phyloP scores from a whole-genome alignment of 169 alveolate species.

The Toxoplasma gondii region DNA sequence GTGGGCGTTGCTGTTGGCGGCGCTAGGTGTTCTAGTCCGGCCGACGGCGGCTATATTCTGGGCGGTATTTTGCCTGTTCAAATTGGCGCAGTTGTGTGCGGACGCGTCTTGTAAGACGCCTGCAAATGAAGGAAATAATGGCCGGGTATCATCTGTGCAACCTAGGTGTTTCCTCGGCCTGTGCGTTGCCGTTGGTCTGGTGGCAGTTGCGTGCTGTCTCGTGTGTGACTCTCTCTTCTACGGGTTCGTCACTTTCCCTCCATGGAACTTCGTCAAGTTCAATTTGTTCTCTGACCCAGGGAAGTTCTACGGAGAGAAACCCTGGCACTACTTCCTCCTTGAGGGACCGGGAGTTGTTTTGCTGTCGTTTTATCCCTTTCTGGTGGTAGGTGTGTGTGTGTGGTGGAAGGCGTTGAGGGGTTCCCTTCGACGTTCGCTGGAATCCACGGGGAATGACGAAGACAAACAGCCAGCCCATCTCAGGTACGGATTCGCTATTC shows the following conservation, averaged over 20 bases:
- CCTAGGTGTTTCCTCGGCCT: neutral
- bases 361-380: slow-evolving; percentile 25
- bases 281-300: slow-evolving; percentile 45
- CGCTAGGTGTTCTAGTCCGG: slow-evolving; percentile 31
- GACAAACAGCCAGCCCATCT: neutral
- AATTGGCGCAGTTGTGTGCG: neutral
- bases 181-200: slow-evolving; percentile 13
- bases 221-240: neutral
- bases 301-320: slow-evolving; percentile 21
- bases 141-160: neutral
- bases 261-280: slow-evolving; percentile 47
- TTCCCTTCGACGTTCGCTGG: neutral
- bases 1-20: neutral
- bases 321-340: slow-evolving; percentile 29
- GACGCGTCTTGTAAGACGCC: neutral
- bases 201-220: neutral
- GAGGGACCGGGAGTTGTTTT: slow-evolving; percentile 28
- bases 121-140: neutral
- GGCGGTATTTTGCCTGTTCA: neutral
- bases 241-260: slow-evolving; percentile 20
- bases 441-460: neutral
- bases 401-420: neutral
- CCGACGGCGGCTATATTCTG: slow-evolving; percentile 46
- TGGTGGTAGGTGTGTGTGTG: neutral
- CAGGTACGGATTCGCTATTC: neutral